Percentiles rank a stretch among this genome's conserved stretches.
Conservation (phyloP, 495 filamentous ascomycete genomes). For the Penicillium coffeae region DNA sequence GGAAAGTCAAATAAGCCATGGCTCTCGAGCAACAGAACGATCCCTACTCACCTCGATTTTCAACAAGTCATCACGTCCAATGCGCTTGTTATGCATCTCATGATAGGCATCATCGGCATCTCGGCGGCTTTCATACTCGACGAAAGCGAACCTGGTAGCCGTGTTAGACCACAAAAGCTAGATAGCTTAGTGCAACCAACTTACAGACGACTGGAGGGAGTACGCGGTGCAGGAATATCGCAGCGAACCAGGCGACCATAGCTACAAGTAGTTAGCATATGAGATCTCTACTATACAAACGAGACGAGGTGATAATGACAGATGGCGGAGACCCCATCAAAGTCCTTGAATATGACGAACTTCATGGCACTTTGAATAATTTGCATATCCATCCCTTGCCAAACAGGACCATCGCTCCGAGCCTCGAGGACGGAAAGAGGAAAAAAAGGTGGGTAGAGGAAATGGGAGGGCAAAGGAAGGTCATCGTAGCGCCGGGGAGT, state of each 20-base stretch:
- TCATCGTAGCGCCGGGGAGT: conserved; percentile 16
- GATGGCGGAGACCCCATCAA: neutral
- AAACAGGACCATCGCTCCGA: too few species aligned
- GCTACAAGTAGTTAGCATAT: conserved; percentile 40
- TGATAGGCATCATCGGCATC: conserved; percentile 99
- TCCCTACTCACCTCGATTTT: conserved; percentile 83
- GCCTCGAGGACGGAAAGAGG: neutral
- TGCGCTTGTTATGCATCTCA: conserved; percentile 99
- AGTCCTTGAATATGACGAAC: neutral
- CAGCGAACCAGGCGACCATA: conserved; percentile 98
- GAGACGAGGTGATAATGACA: too few species aligned
- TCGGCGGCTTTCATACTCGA: conserved; percentile 98
- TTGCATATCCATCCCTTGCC: too few species aligned
- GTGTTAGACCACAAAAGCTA: conserved; percentile 12
- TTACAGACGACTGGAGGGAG: conserved; percentile 89
- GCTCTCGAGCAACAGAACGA: neutral
- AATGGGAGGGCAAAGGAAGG: conserved; percentile 8
- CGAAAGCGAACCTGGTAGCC: conserved; percentile 82
- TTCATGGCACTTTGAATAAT: neutral
- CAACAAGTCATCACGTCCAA: conserved; percentile 90
- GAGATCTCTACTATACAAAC: neutral
- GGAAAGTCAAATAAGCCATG: conserved; percentile 6
- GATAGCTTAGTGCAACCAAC: conserved; percentile 45
- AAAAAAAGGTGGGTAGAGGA: conserved; percentile 15
- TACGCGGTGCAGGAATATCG: conserved; percentile 95